phyloP scores from a whole-genome alignment of 208 protist species.

The Trichomonas vaginalis region DNA sequence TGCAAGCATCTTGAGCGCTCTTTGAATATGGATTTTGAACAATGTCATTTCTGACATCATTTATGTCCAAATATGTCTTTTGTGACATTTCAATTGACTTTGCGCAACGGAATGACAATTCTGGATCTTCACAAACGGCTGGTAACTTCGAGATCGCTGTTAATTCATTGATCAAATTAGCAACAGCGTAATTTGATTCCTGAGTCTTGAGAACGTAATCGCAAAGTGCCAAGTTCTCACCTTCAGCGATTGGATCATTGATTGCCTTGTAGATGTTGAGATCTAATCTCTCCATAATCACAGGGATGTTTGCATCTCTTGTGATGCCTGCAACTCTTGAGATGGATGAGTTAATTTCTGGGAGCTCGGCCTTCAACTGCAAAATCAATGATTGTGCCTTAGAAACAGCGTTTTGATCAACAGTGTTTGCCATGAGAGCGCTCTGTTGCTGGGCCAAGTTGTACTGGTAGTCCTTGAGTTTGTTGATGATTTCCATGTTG shows the following conservation, averaged over 20 bases:
- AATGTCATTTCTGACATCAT: not conserved
- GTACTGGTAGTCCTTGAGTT: not conserved
- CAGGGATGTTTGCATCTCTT: not conserved
- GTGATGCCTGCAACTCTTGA: not conserved
- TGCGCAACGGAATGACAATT: not conserved
- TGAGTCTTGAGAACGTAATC: not conserved
- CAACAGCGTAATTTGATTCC: not conserved
- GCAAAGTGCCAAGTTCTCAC: not conserved
- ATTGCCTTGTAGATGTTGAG: not conserved
- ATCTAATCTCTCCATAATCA: not conserved
- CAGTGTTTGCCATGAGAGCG: not conserved
- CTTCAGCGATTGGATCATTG: not conserved
- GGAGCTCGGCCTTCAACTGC: not conserved
- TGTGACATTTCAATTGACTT: not conserved
- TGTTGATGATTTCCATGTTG: not conserved
- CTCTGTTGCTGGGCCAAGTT: not conserved
- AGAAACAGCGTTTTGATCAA: not conserved
- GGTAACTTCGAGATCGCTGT: not conserved
- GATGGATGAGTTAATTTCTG: not conserved
- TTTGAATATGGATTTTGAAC: not conserved
- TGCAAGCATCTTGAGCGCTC: not conserved
- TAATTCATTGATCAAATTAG: not conserved
- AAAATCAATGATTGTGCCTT: not conserved
- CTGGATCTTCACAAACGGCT: not conserved
- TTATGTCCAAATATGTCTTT: not conserved